Base-by-base conservation (phyloP, 257 asterid genomes). In the Petunia axillaris region DNA sequence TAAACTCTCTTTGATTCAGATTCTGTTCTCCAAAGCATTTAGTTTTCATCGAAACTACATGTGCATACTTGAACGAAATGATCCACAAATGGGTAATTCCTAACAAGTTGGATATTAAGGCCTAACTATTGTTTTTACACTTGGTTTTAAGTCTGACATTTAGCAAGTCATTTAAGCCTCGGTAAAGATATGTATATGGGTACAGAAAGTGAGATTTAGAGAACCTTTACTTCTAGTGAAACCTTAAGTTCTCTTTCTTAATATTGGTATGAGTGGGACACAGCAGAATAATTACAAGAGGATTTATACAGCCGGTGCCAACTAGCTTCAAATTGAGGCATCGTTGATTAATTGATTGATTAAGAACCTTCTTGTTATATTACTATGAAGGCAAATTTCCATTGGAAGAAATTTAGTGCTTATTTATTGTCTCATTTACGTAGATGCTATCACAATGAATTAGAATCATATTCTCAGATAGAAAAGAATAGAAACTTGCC, bases 401-500 rank as follows among this genome's bases (percentile, higher is more conserved):
- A 36, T 9, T 63, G n/a, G 15, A 3, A 36, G 44, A n/a, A 36
- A 44, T 44, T 68, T 68, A 44, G 48, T 57, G 40, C 40, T 9
- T 68, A 68, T 44, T 44, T 43, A 6, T 44, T 55, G 57, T 68
- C 8, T 68, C 76, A 16, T 44, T 68, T 40, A 68, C 46, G 55
- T 57, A 68, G 58, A 68, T 44, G 57, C 57, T 68, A 68, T 44
- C 58, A 76, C 4, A 46, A 60, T 76, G 39, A 38, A 57, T 67
- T 25, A 76, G 67, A 57, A 54, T 76, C 55, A 76, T n/a, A 58
- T 76, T 54, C 52, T 39, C 11, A 57, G 16, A 76, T 11, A 35
- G 16, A 43, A 78, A 46, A 66, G 59, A 59, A 44, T 44, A 41
- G 62, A 54, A 71, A 82, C 82, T 62, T 16, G 63, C 88, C 86